Base-by-base conservation (phyloP, 1,284 basidiomycete genomes). In the Apiotrichum brassicae region DNA sequence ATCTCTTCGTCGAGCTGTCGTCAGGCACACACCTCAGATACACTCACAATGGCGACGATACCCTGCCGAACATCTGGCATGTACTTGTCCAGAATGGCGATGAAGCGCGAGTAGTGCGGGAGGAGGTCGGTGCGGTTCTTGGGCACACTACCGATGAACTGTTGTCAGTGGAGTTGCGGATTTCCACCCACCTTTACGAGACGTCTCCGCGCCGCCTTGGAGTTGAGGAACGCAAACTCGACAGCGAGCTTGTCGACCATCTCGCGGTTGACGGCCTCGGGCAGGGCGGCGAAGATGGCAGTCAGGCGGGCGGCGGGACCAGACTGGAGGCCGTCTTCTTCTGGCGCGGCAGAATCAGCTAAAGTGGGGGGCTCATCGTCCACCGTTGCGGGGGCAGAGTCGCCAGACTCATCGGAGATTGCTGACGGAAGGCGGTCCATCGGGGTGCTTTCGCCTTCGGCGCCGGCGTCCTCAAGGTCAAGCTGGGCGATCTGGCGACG, bases 141-240 rank as follows among this genome's bases (percentile, higher is more conserved):
- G 0, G 89, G 87, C 4, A 93, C 83, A 60, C 87, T 83, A 5
- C 79, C 78, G 59, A 98, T 78, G 63, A 90, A 91, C 90, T 94
- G 60, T 3, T 3, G 47, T 47, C 25, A 47, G 43, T 24, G 11
- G 1, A 9, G 5, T 20, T 3, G 16, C n/a, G 2, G 7, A 12
- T 4, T 4, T 8, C 4, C 7, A 62, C 76, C 24, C 58, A 88
- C 89, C 78, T 84, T 92, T 60, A 90, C 79, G 23, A 97, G 78
- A 43, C 93, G 78, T 65, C 92, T 93, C 54, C 95, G 78, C 3
- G 92, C 88, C 12, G 91, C 90, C 71, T 97, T 97, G 37, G 89
- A 93, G 67, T 97, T 97, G 51, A 97, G 76, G 65, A 93, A 91
- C 0, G 91, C 90, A 70, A 99, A 97, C 58, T 98, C 94, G 32